A percentile compares a stretch with the other conserved stretches of the same genome.
These are phyloP conservation scores for Panus rudis DNA, from an alignment of 768 basidiomycete species.

Conservation along the genomic window DNA sequence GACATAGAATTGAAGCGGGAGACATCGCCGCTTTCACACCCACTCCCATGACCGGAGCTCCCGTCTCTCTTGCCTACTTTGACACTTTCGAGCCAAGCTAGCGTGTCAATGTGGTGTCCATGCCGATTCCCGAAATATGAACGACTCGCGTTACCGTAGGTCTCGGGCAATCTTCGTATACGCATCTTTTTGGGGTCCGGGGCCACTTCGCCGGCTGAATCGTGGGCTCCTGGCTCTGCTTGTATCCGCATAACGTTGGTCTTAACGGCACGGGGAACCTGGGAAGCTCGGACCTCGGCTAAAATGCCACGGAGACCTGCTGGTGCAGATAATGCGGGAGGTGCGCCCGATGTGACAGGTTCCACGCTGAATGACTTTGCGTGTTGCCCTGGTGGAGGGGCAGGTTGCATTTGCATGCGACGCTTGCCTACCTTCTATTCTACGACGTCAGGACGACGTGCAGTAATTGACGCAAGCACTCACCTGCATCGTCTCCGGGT, in stretches of 20 bases:
- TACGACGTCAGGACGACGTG: neutral
- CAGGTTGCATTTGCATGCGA: no score
- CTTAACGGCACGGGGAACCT: conserved; percentile 22
- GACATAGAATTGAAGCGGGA: conserved; percentile 44
- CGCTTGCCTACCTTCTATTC: conserved; percentile 22
- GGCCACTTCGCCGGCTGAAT: no score
- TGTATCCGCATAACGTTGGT: conserved; percentile 4
- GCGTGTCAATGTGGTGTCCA: conserved; percentile 53
- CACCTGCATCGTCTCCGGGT: conserved; percentile 62
- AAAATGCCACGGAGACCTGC: conserved; percentile 60
- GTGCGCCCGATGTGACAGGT: conserved; percentile 23
- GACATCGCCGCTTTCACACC: conserved; percentile 36
- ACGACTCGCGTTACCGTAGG: conserved; percentile 39
- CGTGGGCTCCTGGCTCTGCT: no score
- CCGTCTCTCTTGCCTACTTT: conserved; percentile 56
- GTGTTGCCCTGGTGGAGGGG: neutral
- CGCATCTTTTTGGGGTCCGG: no score
- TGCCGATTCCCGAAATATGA: conserved; percentile 44
- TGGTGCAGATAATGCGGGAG: conserved; percentile 56
- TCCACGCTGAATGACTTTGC: conserved; percentile 54
- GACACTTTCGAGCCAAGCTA: conserved; percentile 69
- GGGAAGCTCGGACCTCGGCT: conserved; percentile 60
- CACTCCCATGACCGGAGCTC: conserved; percentile 49
- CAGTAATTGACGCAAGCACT: conserved; percentile 4
- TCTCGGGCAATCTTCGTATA: conserved; percentile 16